Evolutionary conservation across 2,329 filamentous ascomycete species (phyloP).

Genomic region (Fusarium guadeloupense): DNA sequence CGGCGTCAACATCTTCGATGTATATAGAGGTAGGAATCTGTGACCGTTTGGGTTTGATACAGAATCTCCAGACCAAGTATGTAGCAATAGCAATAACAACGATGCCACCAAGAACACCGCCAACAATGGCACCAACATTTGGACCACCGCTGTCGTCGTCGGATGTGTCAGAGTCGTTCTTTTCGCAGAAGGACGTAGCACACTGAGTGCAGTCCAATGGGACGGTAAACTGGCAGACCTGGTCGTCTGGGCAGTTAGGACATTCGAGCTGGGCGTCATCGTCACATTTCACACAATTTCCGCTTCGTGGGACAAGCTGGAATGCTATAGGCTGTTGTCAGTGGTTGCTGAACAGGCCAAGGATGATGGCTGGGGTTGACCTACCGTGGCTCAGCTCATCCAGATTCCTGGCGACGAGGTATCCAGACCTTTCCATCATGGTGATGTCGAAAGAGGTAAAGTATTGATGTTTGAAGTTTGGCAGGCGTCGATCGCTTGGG

Average conservation of each 20-base stretch:
- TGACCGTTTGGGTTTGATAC: conserved; percentile 80
- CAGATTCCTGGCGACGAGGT: conserved; percentile 43
- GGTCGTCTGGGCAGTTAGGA: conserved; percentile 54
- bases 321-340: conserved; percentile 41
- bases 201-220: conserved; percentile 59
- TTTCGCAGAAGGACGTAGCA: conserved; percentile 57
- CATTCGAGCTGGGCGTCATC: conserved; percentile 54
- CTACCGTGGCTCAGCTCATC: conserved; percentile 46
- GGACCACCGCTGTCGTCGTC: conserved; percentile 56
- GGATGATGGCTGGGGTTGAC: conserved; percentile 8
- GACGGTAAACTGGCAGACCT: conserved; percentile 58
- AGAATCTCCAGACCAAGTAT: conserved; percentile 88
- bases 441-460: conserved; percentile 9
- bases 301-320: conserved; percentile 52
- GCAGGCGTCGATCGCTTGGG: conserved; percentile 39
- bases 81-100: conserved; percentile 76
- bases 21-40: conserved; percentile 65
- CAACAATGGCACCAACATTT: conserved; percentile 86
- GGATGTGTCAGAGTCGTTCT: conserved; percentile 39
- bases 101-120: conserved; percentile 88
- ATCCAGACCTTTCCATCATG: conserved; percentile 40
- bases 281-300: conserved; percentile 58
- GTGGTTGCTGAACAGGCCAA: not conserved
- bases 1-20: conserved; percentile 62
- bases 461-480: conserved; percentile 19